Base-by-base conservation (phyloP, 441 rosid genomes). In the Populus hybrid region DNA sequence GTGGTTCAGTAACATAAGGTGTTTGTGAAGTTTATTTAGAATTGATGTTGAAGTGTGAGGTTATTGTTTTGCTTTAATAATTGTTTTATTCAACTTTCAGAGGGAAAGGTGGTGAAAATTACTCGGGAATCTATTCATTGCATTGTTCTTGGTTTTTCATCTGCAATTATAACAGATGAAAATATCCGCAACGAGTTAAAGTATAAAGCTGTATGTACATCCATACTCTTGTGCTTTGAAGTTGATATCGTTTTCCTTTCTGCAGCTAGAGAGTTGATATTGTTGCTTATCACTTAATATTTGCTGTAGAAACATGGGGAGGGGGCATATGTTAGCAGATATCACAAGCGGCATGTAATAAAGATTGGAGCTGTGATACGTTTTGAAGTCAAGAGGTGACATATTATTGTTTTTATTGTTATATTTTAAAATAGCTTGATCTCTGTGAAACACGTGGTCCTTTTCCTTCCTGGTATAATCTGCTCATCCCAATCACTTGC, bases 101-200 rank as follows among this genome's bases (percentile, higher is more conserved):
- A 94, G 72, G 95, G 97, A 79, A 87, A 88, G 70, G 91, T 94
- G 18, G 89, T 90, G 75, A 92, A 90, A 81, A 77, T 94, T 80
- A 79, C 88, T 9, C 86, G 81, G 78, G 97, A 90, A 77, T 90
- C 94, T 23, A 90, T 95, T 75, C 97, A 92, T 83, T 82, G 78
- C 11, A 83, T 94, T 74, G 87, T 95, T 89, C 97, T 95, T 70
- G 97, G 95, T 32, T 92, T 95, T 83, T 87, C 97, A 5, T 93
- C 95, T 77, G 95, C 95, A 10, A 84, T 88, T 20, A 81, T 95
- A 74, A 77, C 84, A 4, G 89, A 90, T 50, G 81, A 89, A 76
- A 91, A 92, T 76, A 87, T 92, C 50, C 91, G 91, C 34, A 86
- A 90, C 77, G 95, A 95, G 24, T 90, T 95, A 82, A 84, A 83